Base-by-base conservation (phyloP, 345 rosid species). In the Linum tenue region DNA sequence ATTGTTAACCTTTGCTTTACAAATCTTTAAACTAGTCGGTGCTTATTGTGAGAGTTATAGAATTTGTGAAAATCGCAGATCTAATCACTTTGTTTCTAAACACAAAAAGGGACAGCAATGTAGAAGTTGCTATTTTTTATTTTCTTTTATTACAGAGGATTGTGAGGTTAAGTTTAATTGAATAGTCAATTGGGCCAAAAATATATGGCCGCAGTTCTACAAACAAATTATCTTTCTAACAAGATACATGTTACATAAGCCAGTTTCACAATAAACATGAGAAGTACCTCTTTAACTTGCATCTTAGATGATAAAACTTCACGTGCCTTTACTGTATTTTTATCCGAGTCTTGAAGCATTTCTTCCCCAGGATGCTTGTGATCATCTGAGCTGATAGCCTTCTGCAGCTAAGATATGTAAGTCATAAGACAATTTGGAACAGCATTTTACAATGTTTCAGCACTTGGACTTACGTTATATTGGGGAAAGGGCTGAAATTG, bases 261-360 rank as follows among this genome's bases (percentile, higher is more conserved):
- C 5, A 55, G 17, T 59, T 59, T 39, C 5, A 12, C 12, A 59
- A 36, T 10, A 35, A 60, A 64, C 42, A 31, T 56, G 7, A 70
- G 57, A 62, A 65, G 63, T 75, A 86, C 92, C 92, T 81, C 79
- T 10, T 70, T 81, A 64, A 64, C 66, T 67, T 66, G 87, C 73
- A 75, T 76, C 67, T 77, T 72, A 40, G 70, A 72, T 40, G 59
- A 42, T 44, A 78, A 72, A 60, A 81, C 69, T 56, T 75, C 75
- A 67, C 74, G 73, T 73, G 70, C 73, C 63, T 72, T 68, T 65
- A 67, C 67, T 77, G 73, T 76, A 44, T 62, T 71, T 43, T 69
- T 66, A 56, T 72, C 72, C 55, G 39, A 68, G 64, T 60, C 65
- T 64, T 38, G 67, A 67, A 74, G 69, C 68, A 65, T 68, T 60